A percentile compares a stretch with the other conserved stretches of the same genome.
Evolutionary conservation across 2,329 filamentous ascomycete species (phyloP).

Genomic region (Penicillium sp.): DNA sequence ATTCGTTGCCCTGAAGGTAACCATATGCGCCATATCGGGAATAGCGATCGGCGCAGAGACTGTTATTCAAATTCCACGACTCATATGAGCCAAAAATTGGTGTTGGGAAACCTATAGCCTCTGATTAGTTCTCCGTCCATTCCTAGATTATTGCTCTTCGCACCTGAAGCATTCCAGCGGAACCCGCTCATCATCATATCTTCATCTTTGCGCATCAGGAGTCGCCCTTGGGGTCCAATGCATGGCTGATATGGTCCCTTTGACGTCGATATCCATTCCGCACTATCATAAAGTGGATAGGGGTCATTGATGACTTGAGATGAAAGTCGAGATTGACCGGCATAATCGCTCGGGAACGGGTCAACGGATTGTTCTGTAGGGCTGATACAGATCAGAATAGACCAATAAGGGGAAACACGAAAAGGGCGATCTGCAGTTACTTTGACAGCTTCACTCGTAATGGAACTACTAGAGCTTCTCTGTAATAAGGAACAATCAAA

Average conservation of each 20-base stretch:
- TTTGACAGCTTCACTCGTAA: neutral
- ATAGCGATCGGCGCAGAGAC: constrained; percentile 9
- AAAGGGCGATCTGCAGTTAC: neutral
- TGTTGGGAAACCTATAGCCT: constrained; percentile 9
- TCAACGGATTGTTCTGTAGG: constrained; percentile 1
- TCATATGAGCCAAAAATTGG: constrained; percentile 19
- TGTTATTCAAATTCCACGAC: constrained; percentile 11
- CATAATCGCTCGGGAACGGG: constrained; percentile 6
- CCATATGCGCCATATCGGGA: constrained; percentile 19
- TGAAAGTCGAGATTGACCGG: neutral
- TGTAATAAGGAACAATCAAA: constrained; percentile 1
- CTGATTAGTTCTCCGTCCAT: neutral
- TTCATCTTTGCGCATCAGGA: constrained; percentile 2
- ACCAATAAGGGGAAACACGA: neutral
- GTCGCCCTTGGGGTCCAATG: constrained; percentile 6
- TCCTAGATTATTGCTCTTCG: neutral
- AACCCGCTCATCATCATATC: constrained; percentile 13
- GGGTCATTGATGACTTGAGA: constrained; percentile 9
- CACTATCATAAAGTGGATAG: constrained; percentile 12
- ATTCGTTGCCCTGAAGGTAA: neutral
- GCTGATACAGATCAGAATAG: constrained; percentile 4
- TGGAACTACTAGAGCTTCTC: constrained; percentile 3
- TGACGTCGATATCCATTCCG: constrained; percentile 1
- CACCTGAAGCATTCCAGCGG: constrained; percentile 11
- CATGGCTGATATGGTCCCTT: constrained; percentile 7